Evolutionary conservation across 164 flowering plant genomes (phyloP), one percentile per base, ranked within the genome.

Genomic region (Chimonanthus praecox): DNA sequence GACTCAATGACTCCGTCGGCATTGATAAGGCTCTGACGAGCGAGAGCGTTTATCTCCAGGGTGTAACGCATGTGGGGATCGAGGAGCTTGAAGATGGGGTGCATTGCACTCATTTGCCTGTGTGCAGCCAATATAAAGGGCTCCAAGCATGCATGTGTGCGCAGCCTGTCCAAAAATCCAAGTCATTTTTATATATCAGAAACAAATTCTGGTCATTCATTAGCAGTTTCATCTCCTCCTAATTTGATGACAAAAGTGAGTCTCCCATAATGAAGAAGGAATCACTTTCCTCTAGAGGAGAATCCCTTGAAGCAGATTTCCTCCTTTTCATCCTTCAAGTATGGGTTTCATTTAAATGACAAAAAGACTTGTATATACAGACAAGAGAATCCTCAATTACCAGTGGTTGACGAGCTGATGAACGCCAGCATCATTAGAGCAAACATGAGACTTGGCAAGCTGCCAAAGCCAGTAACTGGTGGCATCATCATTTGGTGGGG

Each of bases 1-100:
- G 90, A 71, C 78, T 95, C 99, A 44, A 95, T 90, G 47, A 95
- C 90, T n/a, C 98, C 99, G 9, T 85, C 97, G 47, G 83, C 93
- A 49, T 73, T 90, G 80, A 95, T 85, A 64, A 95, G 77, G 74
- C 68, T 80, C 77, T 93, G 97, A 7, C 99, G 90, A 6, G 99
- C 99, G 51, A 89, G 72, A 13, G 83, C 93, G 70, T 95, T 95
- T 77, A 94, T 90, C 82, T 89, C 94, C 6, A 95, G 73, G 3
- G 97, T 95, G 84, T 95, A 93, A 45, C 98, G 77, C 98, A 95
- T 93, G 83, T 95, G 99, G 5, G 99, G 99, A 73, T 93, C 94
- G 71, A 95, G 73, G n/a, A 95, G 90, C 85, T 94, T 93, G 82
- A 73, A 90, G 47, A 95, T 88, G 0, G 99, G 99, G 75, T 95